These are phyloP conservation scores for Peziza echinospora DNA, from an alignment of 495 filamentous ascomycete species.

Conservation along the genomic window DNA sequence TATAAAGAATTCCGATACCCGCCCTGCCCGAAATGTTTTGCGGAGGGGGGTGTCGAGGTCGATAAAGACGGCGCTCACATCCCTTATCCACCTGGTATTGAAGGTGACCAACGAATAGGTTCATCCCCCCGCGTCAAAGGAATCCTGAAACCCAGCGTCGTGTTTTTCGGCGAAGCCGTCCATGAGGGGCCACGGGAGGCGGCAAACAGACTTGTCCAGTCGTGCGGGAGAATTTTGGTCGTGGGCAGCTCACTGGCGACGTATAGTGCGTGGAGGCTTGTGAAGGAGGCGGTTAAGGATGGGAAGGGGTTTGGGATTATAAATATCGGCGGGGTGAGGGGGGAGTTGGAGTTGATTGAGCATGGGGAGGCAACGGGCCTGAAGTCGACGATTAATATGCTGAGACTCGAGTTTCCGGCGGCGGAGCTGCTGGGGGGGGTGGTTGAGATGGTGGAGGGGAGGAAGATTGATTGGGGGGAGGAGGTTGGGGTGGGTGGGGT, in stretches of 20 bases:
- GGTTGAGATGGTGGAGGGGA: constrained; percentile 4
- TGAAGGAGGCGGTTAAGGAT: constrained; percentile 55
- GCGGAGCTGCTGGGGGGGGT: constrained; percentile 15
- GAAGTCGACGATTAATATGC: constrained; percentile 3
- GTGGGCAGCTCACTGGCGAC: constrained; percentile 80
- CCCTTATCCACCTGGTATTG: background rate
- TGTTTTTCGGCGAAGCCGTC: constrained; percentile 92
- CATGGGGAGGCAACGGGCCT: no score
- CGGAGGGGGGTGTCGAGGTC: constrained; percentile 42
- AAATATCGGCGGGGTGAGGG: constrained; percentile 65
- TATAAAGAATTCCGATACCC: constrained; percentile 86
- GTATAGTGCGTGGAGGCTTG: constrained; percentile 81
- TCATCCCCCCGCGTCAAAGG: constrained; percentile 1
- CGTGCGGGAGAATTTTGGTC: constrained; percentile 49
- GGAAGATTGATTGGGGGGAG: background rate
- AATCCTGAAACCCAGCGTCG: constrained; percentile 70
- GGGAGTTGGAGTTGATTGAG: constrained; percentile 48
- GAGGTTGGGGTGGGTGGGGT: no score
- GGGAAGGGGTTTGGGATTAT: constrained; percentile 71
- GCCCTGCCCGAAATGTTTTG: constrained; percentile 60
- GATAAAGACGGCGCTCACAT: constrained; percentile 51
- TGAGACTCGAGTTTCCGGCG: constrained; percentile 11
- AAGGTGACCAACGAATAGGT: background rate
- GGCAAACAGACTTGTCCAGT: constrained; percentile 64
- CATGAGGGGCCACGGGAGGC: constrained; percentile 38